Base-by-base conservation (phyloP, 140 eudicot genomes). In the Anethum foeniculum region DNA sequence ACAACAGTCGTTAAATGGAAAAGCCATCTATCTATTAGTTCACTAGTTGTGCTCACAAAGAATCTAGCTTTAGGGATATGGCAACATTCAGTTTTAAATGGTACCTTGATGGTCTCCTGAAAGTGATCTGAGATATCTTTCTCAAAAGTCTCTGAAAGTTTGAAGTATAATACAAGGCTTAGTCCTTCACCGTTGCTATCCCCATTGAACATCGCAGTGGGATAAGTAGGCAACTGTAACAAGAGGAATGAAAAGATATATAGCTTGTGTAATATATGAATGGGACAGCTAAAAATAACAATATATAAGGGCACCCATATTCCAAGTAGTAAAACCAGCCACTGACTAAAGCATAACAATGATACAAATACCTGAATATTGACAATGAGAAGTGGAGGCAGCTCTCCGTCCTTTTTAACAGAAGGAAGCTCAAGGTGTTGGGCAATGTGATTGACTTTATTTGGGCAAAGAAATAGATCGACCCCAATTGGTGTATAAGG, bases 401-500 rank as follows among this genome's bases (percentile, higher is more conserved):
- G 48, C 19, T 83, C 83, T 71, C 86, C 88, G 34, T 89, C 90
- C 47, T 80, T 86, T 79, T 85, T 87, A 36, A 89, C 49, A 76
- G 90, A 81, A 82, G 98, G 98, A 82, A 94, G 96, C 77, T 94
- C 98, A 48, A 94, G 89, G 82, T 94, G 96, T 71, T 90, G 98
- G 54, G 98, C 96, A 80, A 92, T 89, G 85, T 94, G 97, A 83
- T 88, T 92, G 71, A 94, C 91, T 93, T 94, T 94, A 87, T 82
- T 89, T 39, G 88, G 89, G 68, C 91, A 86, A 75, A 78, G 78
- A 83, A 94, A 94, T 54, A 94, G 81, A 81, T 94, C 96, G 78
- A 87, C 97, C 16, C 98, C 98, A 74, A 90, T 82, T 77, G 98
- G 97, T 76, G 64, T 85, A 79, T 90, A 94, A 80, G 96, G 98